These are phyloP conservation scores for Phytophthora tubulina DNA, from an alignment of 352 stramenopile genomes.

Conservation along the genomic window DNA sequence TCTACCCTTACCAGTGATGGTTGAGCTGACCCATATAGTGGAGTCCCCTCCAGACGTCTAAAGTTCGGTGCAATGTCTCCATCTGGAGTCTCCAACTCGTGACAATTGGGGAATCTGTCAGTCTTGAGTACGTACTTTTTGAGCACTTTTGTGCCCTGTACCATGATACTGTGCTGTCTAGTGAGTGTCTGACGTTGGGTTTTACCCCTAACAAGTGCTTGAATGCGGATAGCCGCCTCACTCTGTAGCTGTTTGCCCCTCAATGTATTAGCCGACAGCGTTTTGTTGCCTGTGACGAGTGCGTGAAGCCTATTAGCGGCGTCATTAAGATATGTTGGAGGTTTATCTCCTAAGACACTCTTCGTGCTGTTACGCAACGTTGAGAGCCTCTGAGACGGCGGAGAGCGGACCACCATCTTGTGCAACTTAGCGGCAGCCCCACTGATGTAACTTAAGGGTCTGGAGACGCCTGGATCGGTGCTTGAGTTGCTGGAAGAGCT, in stretches of 20 bases:
- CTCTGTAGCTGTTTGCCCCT: conserved; percentile 33
- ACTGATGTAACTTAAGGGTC: conserved; percentile 39
- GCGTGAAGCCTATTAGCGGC: conserved; percentile 49
- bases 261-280: conserved; percentile 22
- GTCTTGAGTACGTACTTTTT: conserved; percentile 90
- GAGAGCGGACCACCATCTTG: conserved; percentile 40
- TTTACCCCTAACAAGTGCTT: conserved; percentile 73
- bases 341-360: conserved; percentile 7
- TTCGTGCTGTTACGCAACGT: conserved; percentile 28
- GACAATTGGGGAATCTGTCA: conserved; percentile 83
- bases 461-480: background rate
- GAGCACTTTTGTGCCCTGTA: conserved; percentile 83
- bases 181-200: conserved; percentile 59
- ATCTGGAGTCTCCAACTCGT: conserved; percentile 69
- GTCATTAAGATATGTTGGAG: conserved; percentile 49
- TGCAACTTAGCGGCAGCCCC: conserved; percentile 53
- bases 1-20: conserved; percentile 63
- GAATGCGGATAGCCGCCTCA: conserved; percentile 73
- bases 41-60: conserved; percentile 68
- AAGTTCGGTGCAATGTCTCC: conserved; percentile 85
- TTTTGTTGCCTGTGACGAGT: conserved; percentile 44
- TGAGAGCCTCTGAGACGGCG: conserved; percentile 15
- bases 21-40: conserved; percentile 80
- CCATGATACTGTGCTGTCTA: conserved; percentile 63
- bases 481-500: conserved; percentile 41